Evolutionary conservation across 352 stramenopile genomes (phyloP).

Genomic region (Phytophthora pini): DNA sequence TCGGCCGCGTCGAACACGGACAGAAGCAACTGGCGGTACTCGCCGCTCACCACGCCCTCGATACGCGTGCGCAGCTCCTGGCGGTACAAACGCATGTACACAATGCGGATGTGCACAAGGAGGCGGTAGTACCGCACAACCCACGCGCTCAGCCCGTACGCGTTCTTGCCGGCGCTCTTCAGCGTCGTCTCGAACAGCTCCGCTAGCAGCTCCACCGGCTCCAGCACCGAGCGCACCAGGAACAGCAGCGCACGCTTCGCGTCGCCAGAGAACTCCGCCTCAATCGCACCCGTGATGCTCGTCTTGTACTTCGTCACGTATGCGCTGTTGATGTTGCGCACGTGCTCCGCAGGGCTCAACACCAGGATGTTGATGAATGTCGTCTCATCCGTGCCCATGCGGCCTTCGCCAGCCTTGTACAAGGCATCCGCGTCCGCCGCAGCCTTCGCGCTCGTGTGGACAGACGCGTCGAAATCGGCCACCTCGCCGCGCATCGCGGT

Average conservation of each 20-base stretch:
- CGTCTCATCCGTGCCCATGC: constrained; percentile 60
- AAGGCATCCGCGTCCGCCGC: constrained; percentile 51
- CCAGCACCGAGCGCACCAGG: constrained; percentile 35
- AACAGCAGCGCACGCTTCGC: constrained; percentile 44
- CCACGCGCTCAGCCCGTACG: background rate
- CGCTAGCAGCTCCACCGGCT: constrained; percentile 22
- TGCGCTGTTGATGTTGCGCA: constrained; percentile 42
- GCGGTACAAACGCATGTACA: constrained; percentile 54
- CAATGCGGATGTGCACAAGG: constrained; percentile 18
- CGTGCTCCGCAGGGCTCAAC: too few species aligned
- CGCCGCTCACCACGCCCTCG: constrained; percentile 68
- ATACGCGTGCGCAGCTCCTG: constrained; percentile 72
- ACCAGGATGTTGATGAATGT: too few species aligned
- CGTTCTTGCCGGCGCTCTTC: constrained; percentile 39
- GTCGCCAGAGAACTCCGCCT: constrained; percentile 59
- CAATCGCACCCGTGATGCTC: constrained; percentile 50
- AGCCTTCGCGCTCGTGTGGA: constrained; percentile 61
- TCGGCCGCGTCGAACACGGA: constrained; percentile 27
- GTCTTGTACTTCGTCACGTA: constrained; percentile 62
- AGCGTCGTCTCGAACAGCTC: constrained; percentile 29
- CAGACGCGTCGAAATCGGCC: constrained; percentile 47
- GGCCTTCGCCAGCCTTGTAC: constrained; percentile 69
- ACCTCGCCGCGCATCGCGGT: constrained; percentile 43
- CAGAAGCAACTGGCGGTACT: constrained; percentile 60
- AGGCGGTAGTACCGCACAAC: too few species aligned